phyloP scores from a whole-genome alignment of 2,329 filamentous ascomycete species.

The Diplodia seriata region DNA sequence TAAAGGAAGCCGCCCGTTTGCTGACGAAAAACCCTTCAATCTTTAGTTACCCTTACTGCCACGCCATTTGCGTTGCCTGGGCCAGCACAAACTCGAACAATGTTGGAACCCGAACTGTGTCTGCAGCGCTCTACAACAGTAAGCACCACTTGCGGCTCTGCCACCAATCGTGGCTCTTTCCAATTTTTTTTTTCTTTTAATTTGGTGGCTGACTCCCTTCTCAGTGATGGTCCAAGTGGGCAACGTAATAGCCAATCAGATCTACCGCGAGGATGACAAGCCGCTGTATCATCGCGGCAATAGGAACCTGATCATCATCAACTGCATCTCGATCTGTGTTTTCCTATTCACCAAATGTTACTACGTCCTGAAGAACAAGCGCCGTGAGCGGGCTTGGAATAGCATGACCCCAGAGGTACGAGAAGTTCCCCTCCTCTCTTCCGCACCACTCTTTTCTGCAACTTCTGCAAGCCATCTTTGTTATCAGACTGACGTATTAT shows the following conservation, averaged over 20 bases:
- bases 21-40: no score
- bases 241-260: slow-evolving; percentile 56
- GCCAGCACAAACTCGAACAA: slow-evolving; percentile 49
- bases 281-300: slow-evolving; percentile 56
- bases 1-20: no score
- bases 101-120: slow-evolving; percentile 50
- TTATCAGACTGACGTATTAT: neutral
- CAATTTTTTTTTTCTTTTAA: no score
- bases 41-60: slow-evolving; percentile 59
- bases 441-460: neutral
- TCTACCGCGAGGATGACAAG: slow-evolving; percentile 57
- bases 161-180: neutral
- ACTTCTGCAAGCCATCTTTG: neutral
- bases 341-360: slow-evolving; percentile 49
- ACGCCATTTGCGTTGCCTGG: slow-evolving; percentile 52
- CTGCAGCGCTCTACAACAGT: slow-evolving; percentile 50
- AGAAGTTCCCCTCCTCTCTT: no score
- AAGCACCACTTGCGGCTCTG: neutral
- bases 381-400: slow-evolving; percentile 41
- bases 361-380: slow-evolving; percentile 52
- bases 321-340: slow-evolving; percentile 43
- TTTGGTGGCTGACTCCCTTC: slow-evolving; percentile 33
- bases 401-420: slow-evolving; percentile 37
- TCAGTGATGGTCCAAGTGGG: slow-evolving; percentile 55
- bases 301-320: slow-evolving; percentile 44